Conservation (phyloP, 1,139 yeast species). For the Lodderomyces orthopsilosis region DNA sequence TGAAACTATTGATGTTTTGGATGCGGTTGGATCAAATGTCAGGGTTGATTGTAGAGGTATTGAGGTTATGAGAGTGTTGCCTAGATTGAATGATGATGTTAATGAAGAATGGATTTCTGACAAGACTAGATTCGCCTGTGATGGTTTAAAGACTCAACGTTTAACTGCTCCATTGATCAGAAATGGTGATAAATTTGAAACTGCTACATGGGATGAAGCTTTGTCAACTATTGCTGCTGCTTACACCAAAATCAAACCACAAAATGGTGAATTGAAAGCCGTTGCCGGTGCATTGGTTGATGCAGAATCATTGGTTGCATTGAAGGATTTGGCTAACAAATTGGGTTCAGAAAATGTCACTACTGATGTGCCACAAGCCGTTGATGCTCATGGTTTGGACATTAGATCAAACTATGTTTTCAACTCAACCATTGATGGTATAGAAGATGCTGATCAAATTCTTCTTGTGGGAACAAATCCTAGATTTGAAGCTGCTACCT, state of each 20-base stretch:
- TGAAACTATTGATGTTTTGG: constrained; percentile 83
- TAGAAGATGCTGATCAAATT: constrained; percentile 80
- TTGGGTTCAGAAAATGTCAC: constrained; percentile 82
- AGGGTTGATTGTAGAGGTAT: constrained; percentile 86
- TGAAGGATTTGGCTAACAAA: constrained; percentile 74
- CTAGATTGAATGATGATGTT: constrained; percentile 81
- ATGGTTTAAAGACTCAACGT: constrained; percentile 84
- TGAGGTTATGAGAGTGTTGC: constrained; percentile 85
- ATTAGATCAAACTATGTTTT: constrained; percentile 77
- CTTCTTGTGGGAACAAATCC: constrained; percentile 84
- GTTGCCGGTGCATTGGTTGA: constrained; percentile 81
- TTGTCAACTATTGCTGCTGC: constrained; percentile 68
- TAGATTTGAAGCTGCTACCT: constrained; percentile 86
- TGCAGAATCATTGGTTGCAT: constrained; percentile 78
- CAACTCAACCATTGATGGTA: constrained; percentile 76
- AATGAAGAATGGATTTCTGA: constrained; percentile 94
- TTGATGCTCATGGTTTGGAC: constrained; percentile 70
- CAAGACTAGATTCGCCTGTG: constrained; percentile 82
- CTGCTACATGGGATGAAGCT: constrained; percentile 89
- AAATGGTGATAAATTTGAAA: constrained; percentile 66
- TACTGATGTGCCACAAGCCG: constrained; percentile 62
- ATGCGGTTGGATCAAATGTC: constrained; percentile 78
- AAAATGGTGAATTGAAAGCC: constrained; percentile 74
- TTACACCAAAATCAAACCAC: constrained; percentile 54
- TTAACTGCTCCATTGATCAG: constrained; percentile 78